Evolutionary conservation across 2,329 filamentous ascomycete genomes (phyloP).

Genomic region (Cladosporium sp.): DNA sequence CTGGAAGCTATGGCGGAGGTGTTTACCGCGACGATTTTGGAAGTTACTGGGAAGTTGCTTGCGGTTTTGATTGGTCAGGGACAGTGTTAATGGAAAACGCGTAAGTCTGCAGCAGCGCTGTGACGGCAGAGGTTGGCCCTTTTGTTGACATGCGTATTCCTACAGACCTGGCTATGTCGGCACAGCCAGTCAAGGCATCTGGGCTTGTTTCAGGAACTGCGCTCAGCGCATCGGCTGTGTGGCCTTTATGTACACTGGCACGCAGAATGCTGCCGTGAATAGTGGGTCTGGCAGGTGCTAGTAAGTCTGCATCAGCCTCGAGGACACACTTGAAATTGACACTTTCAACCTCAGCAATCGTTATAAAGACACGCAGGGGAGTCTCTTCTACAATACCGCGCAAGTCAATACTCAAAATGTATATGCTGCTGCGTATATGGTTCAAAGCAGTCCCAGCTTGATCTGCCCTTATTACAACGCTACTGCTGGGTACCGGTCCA

Average conservation of each 20-base stretch:
- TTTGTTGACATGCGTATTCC: not conserved
- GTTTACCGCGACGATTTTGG: constrained; percentile 5
- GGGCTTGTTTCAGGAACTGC: constrained; percentile 1
- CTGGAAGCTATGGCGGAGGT: not conserved
- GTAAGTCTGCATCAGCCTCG: not conserved
- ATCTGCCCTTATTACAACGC: constrained; percentile 1
- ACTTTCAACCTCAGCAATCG: not conserved
- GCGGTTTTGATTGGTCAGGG: not conserved
- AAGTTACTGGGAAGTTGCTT: not conserved
- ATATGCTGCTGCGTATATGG: constrained; percentile 8
- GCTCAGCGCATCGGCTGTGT: not conserved
- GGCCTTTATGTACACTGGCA: not conserved
- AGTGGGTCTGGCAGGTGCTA: constrained; percentile 1
- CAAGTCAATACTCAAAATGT: not conserved
- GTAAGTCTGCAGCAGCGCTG: not conserved
- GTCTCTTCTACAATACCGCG: not conserved
- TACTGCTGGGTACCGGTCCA: not conserved
- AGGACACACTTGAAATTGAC: not conserved
- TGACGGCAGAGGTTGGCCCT: no score
- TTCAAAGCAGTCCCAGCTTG: constrained; percentile 5
- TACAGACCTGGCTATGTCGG: not conserved
- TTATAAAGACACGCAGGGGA: not conserved
- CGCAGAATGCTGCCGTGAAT: not conserved
- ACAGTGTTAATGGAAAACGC: not conserved
- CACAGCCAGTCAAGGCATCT: constrained; percentile 4